Evolutionary conservation across 2,329 filamentous ascomycete species (phyloP).

Genomic region (Fusarium buharicum): DNA sequence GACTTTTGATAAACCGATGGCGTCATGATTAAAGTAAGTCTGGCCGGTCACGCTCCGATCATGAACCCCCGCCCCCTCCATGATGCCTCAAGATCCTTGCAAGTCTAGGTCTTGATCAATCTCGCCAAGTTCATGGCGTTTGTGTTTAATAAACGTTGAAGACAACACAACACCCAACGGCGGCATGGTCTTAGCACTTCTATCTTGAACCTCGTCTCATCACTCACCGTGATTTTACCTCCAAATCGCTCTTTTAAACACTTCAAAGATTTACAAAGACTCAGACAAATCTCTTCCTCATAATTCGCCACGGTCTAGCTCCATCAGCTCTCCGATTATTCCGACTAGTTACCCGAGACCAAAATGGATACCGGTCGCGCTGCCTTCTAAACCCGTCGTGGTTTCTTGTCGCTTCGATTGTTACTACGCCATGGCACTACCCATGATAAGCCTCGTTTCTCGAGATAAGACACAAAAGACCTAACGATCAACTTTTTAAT

Average conservation of each 20-base stretch:
- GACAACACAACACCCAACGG: background rate
- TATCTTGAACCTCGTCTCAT: background rate
- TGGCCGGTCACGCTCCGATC: conserved; percentile 21
- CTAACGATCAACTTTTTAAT: conserved; percentile 1
- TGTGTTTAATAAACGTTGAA: background rate
- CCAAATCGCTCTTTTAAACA: too few relatives aligned
- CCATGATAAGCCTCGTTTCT: conserved; percentile 54
- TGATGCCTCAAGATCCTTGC: conserved; percentile 6
- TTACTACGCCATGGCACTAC: conserved; percentile 66
- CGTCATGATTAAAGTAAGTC: conserved; percentile 27
- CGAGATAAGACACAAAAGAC: conserved; percentile 29
- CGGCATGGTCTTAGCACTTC: background rate
- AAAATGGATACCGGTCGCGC: conserved; percentile 52
- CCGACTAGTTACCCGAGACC: conserved; percentile 27
- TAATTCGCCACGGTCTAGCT: conserved; percentile 25
- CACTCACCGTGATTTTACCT: background rate
- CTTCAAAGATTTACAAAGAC: background rate
- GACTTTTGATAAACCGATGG: conserved; percentile 40
- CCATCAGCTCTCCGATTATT: conserved; percentile 6
- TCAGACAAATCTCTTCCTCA: conserved; percentile 1
- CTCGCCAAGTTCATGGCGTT: conserved; percentile 4
- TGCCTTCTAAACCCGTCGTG: conserved; percentile 66
- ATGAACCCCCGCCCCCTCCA: conserved; percentile 20
- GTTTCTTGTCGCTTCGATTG: conserved; percentile 49
- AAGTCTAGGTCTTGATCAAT: background rate